Percentiles rank a stretch among this genome's conserved stretches.
These are phyloP conservation scores for Pichia manshurica DNA, from an alignment of 805 yeast genomes.

Conservation along the genomic window DNA sequence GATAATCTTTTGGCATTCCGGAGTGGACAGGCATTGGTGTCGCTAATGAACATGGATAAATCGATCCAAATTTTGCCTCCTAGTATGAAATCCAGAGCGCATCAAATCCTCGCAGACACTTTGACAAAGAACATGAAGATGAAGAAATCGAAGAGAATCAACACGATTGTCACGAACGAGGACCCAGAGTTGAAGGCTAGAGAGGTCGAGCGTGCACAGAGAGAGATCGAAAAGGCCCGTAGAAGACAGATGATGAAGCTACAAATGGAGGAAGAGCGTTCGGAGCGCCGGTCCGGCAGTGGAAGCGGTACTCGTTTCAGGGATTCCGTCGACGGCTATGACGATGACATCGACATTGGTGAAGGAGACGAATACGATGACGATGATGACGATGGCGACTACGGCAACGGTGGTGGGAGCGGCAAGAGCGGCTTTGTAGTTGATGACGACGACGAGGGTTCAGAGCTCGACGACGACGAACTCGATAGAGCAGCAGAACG, in stretches of 20 bases:
- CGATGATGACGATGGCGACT: slow-evolving; percentile 14
- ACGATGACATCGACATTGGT: slow-evolving; percentile 16
- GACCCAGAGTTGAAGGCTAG: slow-evolving; percentile 71
- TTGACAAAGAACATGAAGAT: slow-evolving; percentile 44
- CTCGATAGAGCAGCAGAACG: slow-evolving; percentile 54
- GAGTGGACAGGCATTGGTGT: slow-evolving; percentile 58
- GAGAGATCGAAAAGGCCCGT: slow-evolving; percentile 57
- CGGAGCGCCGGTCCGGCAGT: slow-evolving; percentile 35
- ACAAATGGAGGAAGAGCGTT: slow-evolving; percentile 51
- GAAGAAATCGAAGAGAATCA: slow-evolving; percentile 42
- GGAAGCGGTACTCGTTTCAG: slow-evolving; percentile 11
- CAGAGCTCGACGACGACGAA: slow-evolving; percentile 31
- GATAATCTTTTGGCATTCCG: slow-evolving; percentile 74
- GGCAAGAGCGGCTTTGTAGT: slow-evolving; percentile 33
- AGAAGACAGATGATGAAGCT: slow-evolving; percentile 52
- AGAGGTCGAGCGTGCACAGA: slow-evolving; percentile 61
- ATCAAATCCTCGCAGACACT: slow-evolving; percentile 69
- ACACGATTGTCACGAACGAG: slow-evolving; percentile 44
- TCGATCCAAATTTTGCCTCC: slow-evolving; percentile 79
- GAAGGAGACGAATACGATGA: slow-evolving; percentile 9
- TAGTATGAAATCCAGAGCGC: slow-evolving; percentile 82
- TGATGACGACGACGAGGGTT: slow-evolving; percentile 31
- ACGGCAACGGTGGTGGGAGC: slow-evolving; percentile 21
- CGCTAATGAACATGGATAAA: slow-evolving; percentile 59
- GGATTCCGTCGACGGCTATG: slow-evolving; percentile 36